A percentile compares a stretch with the other conserved stretches of the same genome.
These are phyloP conservation scores for Teunomyces cretensis DNA, from an alignment of 805 yeast genomes.

Conservation along the genomic window DNA sequence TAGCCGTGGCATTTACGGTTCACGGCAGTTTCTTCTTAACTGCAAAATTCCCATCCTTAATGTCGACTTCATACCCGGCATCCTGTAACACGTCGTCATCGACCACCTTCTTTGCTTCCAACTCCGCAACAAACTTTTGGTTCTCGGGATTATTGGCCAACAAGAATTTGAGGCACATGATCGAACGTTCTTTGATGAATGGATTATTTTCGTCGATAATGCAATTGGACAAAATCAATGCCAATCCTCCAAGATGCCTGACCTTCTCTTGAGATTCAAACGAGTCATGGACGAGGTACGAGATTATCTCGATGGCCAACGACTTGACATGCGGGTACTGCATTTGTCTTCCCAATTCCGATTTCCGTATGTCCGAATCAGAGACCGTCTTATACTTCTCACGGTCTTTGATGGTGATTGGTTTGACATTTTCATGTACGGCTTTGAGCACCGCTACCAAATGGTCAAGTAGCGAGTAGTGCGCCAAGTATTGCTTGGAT, in stretches of 20 bases:
- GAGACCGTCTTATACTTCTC: constrained; percentile 14
- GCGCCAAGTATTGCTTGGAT: constrained; percentile 40
- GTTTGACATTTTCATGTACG: constrained; percentile 39
- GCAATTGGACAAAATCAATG: constrained; percentile 73
- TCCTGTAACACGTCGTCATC: constrained; percentile 55
- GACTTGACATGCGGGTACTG: constrained; percentile 60
- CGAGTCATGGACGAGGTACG: constrained; percentile 54
- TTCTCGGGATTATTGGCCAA: constrained; percentile 64
- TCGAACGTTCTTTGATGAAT: constrained; percentile 78
- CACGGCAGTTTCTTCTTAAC: constrained; percentile 35
- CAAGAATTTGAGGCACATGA: constrained; percentile 71
- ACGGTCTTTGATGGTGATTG: constrained; percentile 12
- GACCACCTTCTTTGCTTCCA: constrained; percentile 73
- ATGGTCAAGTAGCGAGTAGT: constrained; percentile 35
- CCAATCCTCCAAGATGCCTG: constrained; percentile 66
- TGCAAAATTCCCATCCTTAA: constrained; percentile 67
- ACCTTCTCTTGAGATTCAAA: constrained; percentile 63
- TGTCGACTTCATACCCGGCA: constrained; percentile 76
- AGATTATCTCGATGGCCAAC: constrained; percentile 62
- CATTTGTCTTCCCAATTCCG: constrained; percentile 10
- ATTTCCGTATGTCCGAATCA: constrained; percentile 10
- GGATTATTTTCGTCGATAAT: constrained; percentile 88
- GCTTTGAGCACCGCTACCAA: constrained; percentile 37
- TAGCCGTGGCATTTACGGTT: neutral
- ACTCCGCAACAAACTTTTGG: constrained; percentile 69